Evolutionary conservation across 192 early-diverging fungal species (phyloP).

Genomic region (Mortierella claussenii): DNA sequence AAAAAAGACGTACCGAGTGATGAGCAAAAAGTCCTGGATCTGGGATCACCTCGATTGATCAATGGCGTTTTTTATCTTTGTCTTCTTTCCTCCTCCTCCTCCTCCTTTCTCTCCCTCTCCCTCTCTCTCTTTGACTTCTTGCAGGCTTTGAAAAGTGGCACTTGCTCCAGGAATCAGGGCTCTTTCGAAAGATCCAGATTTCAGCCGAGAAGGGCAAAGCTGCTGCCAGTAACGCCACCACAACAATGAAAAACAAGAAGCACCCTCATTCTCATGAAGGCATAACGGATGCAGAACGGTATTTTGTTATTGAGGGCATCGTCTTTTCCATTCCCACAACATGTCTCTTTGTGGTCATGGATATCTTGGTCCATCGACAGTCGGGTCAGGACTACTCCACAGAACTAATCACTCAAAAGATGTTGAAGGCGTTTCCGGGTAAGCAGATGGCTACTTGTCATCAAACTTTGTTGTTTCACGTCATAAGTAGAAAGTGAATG

Average conservation of each 20-base stretch:
- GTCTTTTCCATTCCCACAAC: neutral
- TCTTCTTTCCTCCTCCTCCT: neutral
- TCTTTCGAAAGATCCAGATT: neutral
- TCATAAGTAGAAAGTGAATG: no score
- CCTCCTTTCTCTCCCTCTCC: neutral
- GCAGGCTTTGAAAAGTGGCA: neutral
- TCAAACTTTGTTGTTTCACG: no score
- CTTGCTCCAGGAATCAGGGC: neutral
- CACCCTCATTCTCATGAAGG: no score
- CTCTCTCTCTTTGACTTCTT: neutral
- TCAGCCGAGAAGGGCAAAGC: no score
- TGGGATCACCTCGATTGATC: no score
- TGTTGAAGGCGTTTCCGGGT: slow-evolving; percentile 3
- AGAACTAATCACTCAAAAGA: neutral
- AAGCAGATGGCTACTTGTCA: neutral
- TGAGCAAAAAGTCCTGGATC: neutral
- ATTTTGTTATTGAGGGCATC: neutral
- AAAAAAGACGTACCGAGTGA: neutral
- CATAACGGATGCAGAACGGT: neutral
- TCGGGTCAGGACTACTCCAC: neutral
- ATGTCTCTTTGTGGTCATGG: neutral
- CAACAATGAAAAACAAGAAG: no score
- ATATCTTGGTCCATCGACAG: neutral
- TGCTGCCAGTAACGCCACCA: no score
- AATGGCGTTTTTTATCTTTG: neutral